These are phyloP conservation scores for Raphanus hybrid DNA, from an alignment of 441 rosid species.

Conservation along the genomic window DNA sequence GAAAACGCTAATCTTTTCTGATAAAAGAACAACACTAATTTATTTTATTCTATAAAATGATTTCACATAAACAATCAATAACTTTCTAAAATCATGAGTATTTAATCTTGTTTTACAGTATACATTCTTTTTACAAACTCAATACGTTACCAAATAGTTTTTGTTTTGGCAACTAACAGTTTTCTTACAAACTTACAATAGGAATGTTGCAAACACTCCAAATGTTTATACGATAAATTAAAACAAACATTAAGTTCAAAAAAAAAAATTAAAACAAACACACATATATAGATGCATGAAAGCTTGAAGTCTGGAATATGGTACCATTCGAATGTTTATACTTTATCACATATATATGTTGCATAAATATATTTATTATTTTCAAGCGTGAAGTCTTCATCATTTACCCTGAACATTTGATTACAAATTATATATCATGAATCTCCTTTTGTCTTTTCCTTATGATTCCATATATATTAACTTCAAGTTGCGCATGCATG, in stretches of 20 bases:
- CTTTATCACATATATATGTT: not conserved
- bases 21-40: not conserved
- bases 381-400: conserved; percentile 40
- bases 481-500: conserved; percentile 28
- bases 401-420: conserved; percentile 31
- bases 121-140: conserved; percentile 6
- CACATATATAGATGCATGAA: no score
- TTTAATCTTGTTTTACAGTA: conserved; percentile 23
- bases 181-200: conserved; percentile 3
- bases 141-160: conserved; percentile 2
- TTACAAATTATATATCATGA: conserved; percentile 34
- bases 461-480: conserved; percentile 35
- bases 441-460: conserved; percentile 39
- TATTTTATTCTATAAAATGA: not conserved
- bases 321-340: conserved; percentile 6
- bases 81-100: conserved; percentile 26
- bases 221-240: not conserved
- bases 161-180: not conserved
- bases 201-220: not conserved
- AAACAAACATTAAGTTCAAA: no score
- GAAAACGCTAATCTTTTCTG: not conserved
- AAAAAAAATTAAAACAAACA: conserved; percentile 3
- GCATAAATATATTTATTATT: not conserved
- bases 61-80: conserved; percentile 13
- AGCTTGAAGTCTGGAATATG: not conserved